phyloP scores from a whole-genome alignment of 1,284 basidiomycete genomes.

The Pterula multifida region DNA sequence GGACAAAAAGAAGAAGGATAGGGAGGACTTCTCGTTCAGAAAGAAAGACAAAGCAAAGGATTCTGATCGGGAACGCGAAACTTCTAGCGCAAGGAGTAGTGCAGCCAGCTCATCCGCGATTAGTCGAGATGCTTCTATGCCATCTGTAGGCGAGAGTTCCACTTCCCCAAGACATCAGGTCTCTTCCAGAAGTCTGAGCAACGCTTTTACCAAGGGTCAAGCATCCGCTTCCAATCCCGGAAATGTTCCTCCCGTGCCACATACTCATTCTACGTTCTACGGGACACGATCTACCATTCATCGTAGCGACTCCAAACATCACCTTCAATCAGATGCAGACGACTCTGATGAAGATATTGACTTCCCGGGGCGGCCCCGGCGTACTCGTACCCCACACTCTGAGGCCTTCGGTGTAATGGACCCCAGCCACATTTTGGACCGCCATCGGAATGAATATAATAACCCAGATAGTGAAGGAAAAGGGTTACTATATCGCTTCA shows the following conservation, averaged over 20 bases:
- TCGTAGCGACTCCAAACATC: not conserved
- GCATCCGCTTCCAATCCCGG: not conserved
- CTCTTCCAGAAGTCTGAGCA: not conserved
- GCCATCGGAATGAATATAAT: constrained; percentile 20
- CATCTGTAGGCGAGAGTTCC: not conserved
- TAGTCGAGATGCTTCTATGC: not conserved
- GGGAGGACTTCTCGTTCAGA: constrained; percentile 12
- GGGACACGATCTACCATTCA: not conserved
- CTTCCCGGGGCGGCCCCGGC: constrained; percentile 20
- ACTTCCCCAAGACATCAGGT: not conserved
- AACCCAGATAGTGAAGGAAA: not conserved
- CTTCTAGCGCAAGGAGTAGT: constrained; percentile 3
- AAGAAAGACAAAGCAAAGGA: constrained; percentile 14
- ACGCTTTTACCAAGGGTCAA: not conserved
- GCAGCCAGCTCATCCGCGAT: constrained; percentile 1
- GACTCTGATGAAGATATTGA: constrained; percentile 25
- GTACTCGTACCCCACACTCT: constrained; percentile 52
- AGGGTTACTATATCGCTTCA: not conserved
- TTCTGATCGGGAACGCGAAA: constrained; percentile 14
- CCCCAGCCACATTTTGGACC: constrained; percentile 40
- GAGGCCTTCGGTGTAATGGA: constrained; percentile 66
- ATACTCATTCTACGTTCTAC: not conserved
- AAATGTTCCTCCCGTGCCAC: not conserved
- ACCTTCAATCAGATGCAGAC: constrained; percentile 15
- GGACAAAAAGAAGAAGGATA: constrained; percentile 12